A percentile compares a stretch with the other conserved stretches of the same genome.
Evolutionary conservation across 768 basidiomycete species (phyloP).

Genomic region (Tricholoma hemisulphureum): DNA sequence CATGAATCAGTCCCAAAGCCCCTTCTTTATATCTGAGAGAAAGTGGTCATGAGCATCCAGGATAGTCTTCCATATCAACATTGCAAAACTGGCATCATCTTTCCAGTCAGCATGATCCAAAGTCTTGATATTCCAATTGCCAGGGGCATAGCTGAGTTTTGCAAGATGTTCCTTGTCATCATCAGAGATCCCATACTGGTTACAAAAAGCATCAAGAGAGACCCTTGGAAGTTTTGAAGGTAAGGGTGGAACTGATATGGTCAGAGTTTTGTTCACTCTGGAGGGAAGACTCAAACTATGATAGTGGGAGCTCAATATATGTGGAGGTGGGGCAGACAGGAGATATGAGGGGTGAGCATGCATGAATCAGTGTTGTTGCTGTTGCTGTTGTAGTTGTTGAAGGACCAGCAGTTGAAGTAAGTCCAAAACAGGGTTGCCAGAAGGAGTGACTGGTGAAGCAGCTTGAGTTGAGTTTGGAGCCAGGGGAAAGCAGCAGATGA

Average conservation of each 20-base stretch:
- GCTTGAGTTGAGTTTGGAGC: background rate
- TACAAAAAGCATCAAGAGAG: slow-evolving; percentile 1
- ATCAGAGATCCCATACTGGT: background rate
- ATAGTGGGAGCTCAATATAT: background rate
- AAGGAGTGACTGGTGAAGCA: background rate
- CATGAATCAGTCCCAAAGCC: background rate
- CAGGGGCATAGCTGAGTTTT: background rate
- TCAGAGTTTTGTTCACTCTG: background rate
- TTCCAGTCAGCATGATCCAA: background rate
- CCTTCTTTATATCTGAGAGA: background rate
- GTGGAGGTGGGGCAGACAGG: background rate
- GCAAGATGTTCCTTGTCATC: background rate
- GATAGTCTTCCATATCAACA: too few relatives aligned
- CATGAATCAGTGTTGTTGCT: slow-evolving; percentile 1
- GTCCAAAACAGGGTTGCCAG: background rate
- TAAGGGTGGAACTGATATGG: background rate
- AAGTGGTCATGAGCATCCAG: background rate
- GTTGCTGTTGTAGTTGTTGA: slow-evolving; percentile 2
- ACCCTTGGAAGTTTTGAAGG: background rate
- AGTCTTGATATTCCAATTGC: background rate
- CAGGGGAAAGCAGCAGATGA: background rate
- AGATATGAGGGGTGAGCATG: background rate
- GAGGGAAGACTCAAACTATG: background rate
- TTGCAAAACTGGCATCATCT: background rate
- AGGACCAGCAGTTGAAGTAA: background rate